Conservation (phyloP, 306 rosid species). For the Spatholobus suberectus region DNA sequence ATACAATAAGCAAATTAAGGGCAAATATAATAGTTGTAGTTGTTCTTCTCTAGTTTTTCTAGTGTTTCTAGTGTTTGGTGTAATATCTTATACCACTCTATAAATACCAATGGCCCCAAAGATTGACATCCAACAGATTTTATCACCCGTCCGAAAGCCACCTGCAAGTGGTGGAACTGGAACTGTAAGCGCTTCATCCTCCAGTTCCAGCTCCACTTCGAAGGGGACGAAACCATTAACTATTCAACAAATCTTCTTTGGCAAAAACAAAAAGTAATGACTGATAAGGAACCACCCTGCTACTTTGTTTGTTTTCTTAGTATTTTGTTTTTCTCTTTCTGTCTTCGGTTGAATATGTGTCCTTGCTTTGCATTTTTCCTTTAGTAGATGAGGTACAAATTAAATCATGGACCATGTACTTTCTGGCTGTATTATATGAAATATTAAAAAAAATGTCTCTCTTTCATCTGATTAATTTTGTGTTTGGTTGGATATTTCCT, state of each 20-base stretch:
- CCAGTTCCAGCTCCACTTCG: background rate
- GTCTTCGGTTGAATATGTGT: background rate
- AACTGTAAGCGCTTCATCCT: background rate
- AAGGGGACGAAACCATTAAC: background rate
- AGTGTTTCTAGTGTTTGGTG: too few relatives aligned
- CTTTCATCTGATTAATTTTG: background rate
- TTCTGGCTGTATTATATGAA: background rate
- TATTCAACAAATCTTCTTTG: background rate
- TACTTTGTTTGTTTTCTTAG: too few relatives aligned
- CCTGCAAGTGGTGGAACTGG: background rate
- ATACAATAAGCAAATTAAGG: background rate
- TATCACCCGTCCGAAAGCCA: background rate
- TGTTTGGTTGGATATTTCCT: too few relatives aligned
- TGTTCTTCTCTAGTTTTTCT: background rate
- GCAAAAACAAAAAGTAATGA: background rate
- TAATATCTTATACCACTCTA: background rate
- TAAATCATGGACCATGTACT: background rate
- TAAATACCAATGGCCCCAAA: conserved; percentile 3
- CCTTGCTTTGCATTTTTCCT: conserved; percentile 1
- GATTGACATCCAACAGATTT: background rate
- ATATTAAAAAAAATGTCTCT: background rate
- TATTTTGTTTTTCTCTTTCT: background rate
- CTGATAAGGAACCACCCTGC: background rate
- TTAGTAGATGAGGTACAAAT: background rate
- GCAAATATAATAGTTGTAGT: background rate